These are phyloP conservation scores for Penicillium coprophilum DNA, from an alignment of 495 filamentous ascomycete genomes.

Conservation along the genomic window DNA sequence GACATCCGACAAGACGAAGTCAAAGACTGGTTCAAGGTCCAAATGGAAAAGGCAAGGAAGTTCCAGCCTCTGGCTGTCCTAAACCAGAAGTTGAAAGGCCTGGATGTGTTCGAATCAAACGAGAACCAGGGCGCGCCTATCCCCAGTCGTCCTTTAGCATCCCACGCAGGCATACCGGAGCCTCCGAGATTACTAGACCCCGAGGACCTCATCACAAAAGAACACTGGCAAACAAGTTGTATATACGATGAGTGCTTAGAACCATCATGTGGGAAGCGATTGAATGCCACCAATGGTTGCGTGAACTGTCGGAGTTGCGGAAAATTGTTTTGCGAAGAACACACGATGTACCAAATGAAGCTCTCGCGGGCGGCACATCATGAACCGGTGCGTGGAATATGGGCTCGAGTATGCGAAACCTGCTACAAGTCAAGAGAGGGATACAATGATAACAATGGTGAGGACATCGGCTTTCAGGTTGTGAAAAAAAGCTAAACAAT, in stretches of 20 bases:
- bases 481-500: conserved; percentile 16
- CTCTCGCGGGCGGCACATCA: conserved; percentile 84
- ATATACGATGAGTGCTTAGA: conserved; percentile 82
- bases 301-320: conserved; percentile 94
- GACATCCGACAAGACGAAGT: conserved; percentile 93
- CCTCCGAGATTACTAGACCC: conserved; percentile 58
- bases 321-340: conserved; percentile 91
- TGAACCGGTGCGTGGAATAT: conserved; percentile 88
- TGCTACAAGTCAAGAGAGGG: conserved; percentile 96
- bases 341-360: conserved; percentile 99
- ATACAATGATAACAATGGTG: conserved; percentile 85
- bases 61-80: conserved; percentile 91
- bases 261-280: conserved; percentile 74
- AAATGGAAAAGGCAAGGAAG: conserved; percentile 91
- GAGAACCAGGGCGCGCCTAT: conserved; percentile 51
- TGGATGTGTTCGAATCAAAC: conserved; percentile 97
- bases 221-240: conserved; percentile 81
- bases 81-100: conserved; percentile 95
- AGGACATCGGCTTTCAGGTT: background rate
- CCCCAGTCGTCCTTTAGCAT: conserved; percentile 32
- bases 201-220: conserved; percentile 81
- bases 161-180: conserved; percentile 36
- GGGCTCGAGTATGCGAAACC: conserved; percentile 95
- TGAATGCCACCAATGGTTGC: conserved; percentile 75
- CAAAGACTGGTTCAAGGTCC: conserved; percentile 95